Conservation (phyloP, 257 asterid genomes). For the Solanum peruvianum region DNA sequence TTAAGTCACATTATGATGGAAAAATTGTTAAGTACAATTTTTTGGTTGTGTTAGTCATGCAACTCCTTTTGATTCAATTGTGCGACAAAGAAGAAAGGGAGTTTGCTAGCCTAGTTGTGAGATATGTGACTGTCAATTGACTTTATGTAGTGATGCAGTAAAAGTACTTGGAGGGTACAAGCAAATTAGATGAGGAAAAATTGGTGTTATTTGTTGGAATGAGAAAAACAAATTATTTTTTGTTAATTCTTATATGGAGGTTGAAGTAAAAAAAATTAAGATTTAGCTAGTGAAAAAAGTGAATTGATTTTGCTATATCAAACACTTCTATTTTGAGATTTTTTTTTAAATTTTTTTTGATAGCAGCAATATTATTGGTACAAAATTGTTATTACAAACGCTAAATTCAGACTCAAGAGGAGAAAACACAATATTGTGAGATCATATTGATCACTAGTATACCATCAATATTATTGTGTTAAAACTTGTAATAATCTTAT, state of each 20-base stretch:
- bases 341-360: no score
- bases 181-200: not conserved
- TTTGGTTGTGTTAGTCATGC: not conserved
- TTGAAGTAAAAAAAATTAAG: not conserved
- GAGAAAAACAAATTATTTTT: not conserved
- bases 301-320: not conserved
- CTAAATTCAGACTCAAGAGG: not conserved
- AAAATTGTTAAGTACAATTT: no score
- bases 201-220: not conserved
- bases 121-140: not conserved
- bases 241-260: not conserved
- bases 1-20: no score
- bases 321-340: not conserved
- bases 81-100: not conserved
- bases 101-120: not conserved
- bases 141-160: no score
- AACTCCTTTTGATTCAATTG: not conserved
- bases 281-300: not conserved
- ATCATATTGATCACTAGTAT: not conserved
- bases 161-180: not conserved
- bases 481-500: no score
- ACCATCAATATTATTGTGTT: not conserved
- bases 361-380: not conserved
- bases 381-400: no score
- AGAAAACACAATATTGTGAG: not conserved